Percentiles rank a stretch among this genome's conserved stretches.
Evolutionary conservation across 495 filamentous ascomycete species (phyloP).

Genomic region (Talaromyces trachyspermus): DNA sequence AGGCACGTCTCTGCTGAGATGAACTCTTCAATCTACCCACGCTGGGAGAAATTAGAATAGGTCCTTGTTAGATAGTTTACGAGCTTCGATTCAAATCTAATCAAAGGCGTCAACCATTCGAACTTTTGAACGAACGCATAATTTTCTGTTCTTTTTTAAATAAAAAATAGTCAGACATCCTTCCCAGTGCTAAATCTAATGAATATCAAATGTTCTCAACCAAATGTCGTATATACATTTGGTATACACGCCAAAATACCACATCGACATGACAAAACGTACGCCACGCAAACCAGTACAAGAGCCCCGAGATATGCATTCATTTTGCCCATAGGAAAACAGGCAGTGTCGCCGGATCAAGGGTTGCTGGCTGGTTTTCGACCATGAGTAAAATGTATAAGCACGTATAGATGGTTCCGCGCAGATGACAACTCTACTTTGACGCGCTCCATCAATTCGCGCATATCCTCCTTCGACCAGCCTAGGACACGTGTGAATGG

Average conservation of each 20-base stretch:
- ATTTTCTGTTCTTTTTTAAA: neutral
- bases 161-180: neutral
- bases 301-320: too few species aligned
- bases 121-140: neutral
- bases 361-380: conserved; percentile 19
- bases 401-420: conserved; percentile 38
- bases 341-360: too few species aligned
- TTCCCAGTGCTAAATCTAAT: neutral
- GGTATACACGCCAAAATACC: neutral
- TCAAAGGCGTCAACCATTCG: neutral
- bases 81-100: neutral
- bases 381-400: conserved; percentile 31
- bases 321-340: too few species aligned
- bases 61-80: too few species aligned
- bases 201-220: neutral
- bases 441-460: conserved; percentile 45
- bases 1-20: too few species aligned
- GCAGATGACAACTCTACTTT: conserved; percentile 44
- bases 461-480: conserved; percentile 44
- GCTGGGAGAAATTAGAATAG: too few species aligned
- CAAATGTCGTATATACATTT: neutral
- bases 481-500: conserved; percentile 49
- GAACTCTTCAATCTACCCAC: too few species aligned
- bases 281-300: neutral
- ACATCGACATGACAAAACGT: too few species aligned